Percentiles rank a stretch among this genome's conserved stretches.
phyloP scores from a whole-genome alignment of 2,329 filamentous ascomycete species.

The Neoscytalidium dimidiatum region DNA sequence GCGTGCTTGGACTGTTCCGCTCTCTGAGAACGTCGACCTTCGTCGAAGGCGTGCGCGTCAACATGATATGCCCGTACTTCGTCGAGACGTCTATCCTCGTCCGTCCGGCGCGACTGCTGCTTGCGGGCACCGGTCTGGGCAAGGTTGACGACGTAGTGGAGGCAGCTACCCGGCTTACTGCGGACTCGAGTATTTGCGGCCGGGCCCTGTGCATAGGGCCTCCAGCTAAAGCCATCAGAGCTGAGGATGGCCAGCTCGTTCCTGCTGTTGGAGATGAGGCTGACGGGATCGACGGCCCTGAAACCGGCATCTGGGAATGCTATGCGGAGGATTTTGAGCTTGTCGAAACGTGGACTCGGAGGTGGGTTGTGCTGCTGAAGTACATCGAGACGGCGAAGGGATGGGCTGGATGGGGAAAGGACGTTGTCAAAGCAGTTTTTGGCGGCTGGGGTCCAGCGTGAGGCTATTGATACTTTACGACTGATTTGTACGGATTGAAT shows the following conservation, averaged over 20 bases:
- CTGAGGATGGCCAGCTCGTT: constrained; percentile 36
- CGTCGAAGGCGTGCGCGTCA: constrained; percentile 59
- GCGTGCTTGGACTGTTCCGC: constrained; percentile 65
- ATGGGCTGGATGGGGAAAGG: constrained; percentile 54
- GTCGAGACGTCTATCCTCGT: constrained; percentile 63
- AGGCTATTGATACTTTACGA: too few relatives aligned
- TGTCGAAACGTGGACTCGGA: constrained; percentile 57
- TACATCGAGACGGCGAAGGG: constrained; percentile 51
- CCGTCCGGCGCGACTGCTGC: constrained; percentile 48
- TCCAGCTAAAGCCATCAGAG: constrained; percentile 50
- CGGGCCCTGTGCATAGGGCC: constrained; percentile 61
- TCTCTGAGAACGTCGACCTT: constrained; percentile 55
- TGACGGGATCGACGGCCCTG: constrained; percentile 31
- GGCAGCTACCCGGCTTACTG: constrained; percentile 62
- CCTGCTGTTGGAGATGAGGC: constrained; percentile 18
- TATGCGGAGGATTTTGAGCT: constrained; percentile 61
- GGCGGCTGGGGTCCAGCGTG: constrained; percentile 26
- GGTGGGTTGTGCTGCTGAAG: constrained; percentile 58
- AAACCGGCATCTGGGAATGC: constrained; percentile 60
- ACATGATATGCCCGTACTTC: constrained; percentile 69
- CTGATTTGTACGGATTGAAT: too few relatives aligned
- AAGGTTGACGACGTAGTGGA: constrained; percentile 63
- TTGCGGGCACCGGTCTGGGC: constrained; percentile 60
- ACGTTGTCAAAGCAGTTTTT: constrained; percentile 31
- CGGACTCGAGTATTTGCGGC: constrained; percentile 59